Conservation (phyloP, 805 yeast genomes). For the Candida maltosa region DNA sequence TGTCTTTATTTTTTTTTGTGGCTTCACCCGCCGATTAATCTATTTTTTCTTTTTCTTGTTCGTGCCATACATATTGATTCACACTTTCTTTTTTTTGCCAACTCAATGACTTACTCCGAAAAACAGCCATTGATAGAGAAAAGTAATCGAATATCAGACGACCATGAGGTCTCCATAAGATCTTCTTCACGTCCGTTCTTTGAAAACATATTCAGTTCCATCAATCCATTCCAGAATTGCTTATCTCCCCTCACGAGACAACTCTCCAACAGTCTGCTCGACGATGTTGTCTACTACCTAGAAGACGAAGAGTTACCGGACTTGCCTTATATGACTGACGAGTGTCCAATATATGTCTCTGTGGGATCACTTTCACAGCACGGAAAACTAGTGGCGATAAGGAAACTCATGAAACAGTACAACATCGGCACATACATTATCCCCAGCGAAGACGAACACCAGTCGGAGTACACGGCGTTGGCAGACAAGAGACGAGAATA, state of each 20-base stretch:
- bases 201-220: not conserved
- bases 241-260: constrained; percentile 15
- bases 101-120: too few relatives aligned
- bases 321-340: constrained; percentile 18
- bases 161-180: constrained; percentile 16
- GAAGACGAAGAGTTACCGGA: constrained; percentile 23
- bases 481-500: constrained; percentile 81
- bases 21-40: too few relatives aligned
- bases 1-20: too few relatives aligned
- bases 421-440: constrained; percentile 71
- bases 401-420: constrained; percentile 60
- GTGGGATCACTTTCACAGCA: constrained; percentile 43
- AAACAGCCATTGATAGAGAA: constrained; percentile 9
- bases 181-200: constrained; percentile 7
- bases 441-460: constrained; percentile 92
- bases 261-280: constrained; percentile 4
- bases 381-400: constrained; percentile 54
- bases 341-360: constrained; percentile 7
- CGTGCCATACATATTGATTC: too few relatives aligned
- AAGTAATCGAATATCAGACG: constrained; percentile 3
- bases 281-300: constrained; percentile 11
- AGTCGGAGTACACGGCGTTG: constrained; percentile 80
- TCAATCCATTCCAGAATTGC: constrained; percentile 19
- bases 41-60: too few relatives aligned
- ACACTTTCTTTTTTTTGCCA: too few relatives aligned